Percentiles rank a stretch among this genome's conserved stretches.
Evolutionary conservation across 2,329 filamentous ascomycete genomes (phyloP).

Genomic region (Allantophomopsis cytisporea): DNA sequence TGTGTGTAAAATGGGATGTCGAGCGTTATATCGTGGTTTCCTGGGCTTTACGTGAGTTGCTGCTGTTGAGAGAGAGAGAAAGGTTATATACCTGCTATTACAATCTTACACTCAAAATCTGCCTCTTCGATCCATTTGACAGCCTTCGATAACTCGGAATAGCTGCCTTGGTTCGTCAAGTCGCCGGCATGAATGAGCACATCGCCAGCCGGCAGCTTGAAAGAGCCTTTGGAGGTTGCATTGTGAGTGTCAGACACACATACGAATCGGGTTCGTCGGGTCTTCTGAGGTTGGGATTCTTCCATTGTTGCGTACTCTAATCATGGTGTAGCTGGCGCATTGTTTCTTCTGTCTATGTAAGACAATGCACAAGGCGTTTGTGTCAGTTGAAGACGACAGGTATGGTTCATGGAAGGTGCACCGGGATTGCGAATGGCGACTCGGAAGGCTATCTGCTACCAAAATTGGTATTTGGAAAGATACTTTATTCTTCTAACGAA

Average conservation of each 20-base stretch:
- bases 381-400: too few species aligned
- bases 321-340: neutral
- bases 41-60: slow-evolving; percentile 20
- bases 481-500: too few species aligned
- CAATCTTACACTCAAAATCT: slow-evolving; percentile 56
- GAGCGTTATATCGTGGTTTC: slow-evolving; percentile 65
- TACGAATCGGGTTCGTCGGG: slow-evolving; percentile 46
- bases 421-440: too few species aligned
- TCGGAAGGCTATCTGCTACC: too few species aligned
- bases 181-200: slow-evolving; percentile 68
- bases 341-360: neutral
- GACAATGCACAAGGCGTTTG: too few species aligned
- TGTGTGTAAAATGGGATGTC: slow-evolving; percentile 46
- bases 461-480: too few species aligned
- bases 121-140: slow-evolving; percentile 54
- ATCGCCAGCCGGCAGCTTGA: slow-evolving; percentile 56
- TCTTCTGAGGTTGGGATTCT: neutral
- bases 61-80: neutral
- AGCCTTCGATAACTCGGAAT: slow-evolving; percentile 43
- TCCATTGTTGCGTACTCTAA: neutral
- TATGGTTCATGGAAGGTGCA: too few species aligned
- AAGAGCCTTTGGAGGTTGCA: slow-evolving; percentile 29
- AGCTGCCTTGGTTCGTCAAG: slow-evolving; percentile 58
- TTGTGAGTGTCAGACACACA: slow-evolving; percentile 72
- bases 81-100: slow-evolving; percentile 43